Percentiles rank a stretch among this genome's conserved stretches.
Evolutionary conservation across 2,329 filamentous ascomycete genomes (phyloP).

Genomic region (Ciborinia camelliae): DNA sequence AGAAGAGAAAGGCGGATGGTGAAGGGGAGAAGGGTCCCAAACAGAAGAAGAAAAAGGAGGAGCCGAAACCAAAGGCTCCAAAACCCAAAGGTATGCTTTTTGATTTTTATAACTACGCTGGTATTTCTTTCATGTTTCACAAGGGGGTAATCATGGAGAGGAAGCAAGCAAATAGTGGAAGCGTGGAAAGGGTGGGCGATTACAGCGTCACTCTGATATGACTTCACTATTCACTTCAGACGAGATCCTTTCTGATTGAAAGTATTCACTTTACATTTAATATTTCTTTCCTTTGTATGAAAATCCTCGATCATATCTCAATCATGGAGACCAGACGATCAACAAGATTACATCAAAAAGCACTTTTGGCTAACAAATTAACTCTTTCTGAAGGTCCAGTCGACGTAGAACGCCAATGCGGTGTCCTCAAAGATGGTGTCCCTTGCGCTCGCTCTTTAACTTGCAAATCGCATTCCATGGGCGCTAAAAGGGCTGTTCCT

Average conservation of each 20-base stretch:
- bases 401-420: conserved; percentile 90
- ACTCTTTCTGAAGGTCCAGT: conserved; percentile 60
- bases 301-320: not conserved
- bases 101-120: not conserved
- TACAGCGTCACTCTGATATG: not conserved
- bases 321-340: not conserved
- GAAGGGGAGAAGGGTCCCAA: conserved; percentile 81
- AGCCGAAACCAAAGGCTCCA: conserved; percentile 75
- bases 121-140: not conserved
- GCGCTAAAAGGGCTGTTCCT: conserved; percentile 82
- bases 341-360: not conserved
- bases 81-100: conserved; percentile 69
- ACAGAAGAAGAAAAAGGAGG: conserved; percentile 93
- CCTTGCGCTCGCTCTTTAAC: conserved; percentile 85
- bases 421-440: conserved; percentile 81
- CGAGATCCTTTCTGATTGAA: not conserved
- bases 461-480: conserved; percentile 95
- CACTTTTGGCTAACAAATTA: conserved; percentile 17
- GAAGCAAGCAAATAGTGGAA: not conserved
- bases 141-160: not conserved
- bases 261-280: not conserved
- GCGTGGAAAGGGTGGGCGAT: not conserved
- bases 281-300: not conserved
- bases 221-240: not conserved
- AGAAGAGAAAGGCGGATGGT: conserved; percentile 73